phyloP scores from a whole-genome alignment of 306 rosid species.

The Vigna hirtella region DNA sequence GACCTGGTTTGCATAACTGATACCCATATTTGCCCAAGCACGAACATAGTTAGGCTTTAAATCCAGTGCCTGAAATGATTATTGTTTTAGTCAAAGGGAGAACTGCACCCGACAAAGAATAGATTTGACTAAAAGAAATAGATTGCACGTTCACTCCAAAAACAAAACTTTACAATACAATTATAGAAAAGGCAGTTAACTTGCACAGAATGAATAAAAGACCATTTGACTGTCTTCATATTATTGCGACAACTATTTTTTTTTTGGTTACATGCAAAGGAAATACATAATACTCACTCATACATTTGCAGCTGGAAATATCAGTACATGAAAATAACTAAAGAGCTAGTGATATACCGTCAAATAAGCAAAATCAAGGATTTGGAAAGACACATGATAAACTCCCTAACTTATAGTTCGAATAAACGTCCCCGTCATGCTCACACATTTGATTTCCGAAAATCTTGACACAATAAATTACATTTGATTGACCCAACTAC shows the following conservation, averaged over 20 bases:
- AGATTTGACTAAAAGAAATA: conserved; percentile 5
- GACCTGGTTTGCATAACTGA: conserved; percentile 98
- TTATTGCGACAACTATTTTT: not conserved
- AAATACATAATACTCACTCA: not conserved
- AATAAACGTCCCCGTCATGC: not conserved
- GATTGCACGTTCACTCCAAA: conserved; percentile 3
- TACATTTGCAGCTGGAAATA: not conserved
- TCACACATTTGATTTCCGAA: conserved; percentile 11
- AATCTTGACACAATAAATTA: conserved; percentile 9
- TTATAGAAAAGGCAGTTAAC: not conserved
- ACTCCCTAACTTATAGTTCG: not conserved
- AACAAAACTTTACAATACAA: not conserved
- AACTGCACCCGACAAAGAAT: conserved; percentile 28
- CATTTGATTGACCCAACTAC: conserved; percentile 12
- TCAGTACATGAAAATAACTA: not conserved
- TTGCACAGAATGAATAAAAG: not conserved
- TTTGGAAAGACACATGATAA: not conserved
- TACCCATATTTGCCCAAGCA: conserved; percentile 99
- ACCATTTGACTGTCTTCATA: not conserved
- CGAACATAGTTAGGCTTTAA: conserved; percentile 98
- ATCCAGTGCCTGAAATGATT: conserved; percentile 79
- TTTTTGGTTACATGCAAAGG: not conserved
- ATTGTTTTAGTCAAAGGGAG: conserved; percentile 28
- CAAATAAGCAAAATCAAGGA: not conserved
- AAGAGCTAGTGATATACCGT: too few species aligned